Conservation (phyloP, 2,329 filamentous ascomycete genomes). For the Clarireedia homoeocarpa region DNA sequence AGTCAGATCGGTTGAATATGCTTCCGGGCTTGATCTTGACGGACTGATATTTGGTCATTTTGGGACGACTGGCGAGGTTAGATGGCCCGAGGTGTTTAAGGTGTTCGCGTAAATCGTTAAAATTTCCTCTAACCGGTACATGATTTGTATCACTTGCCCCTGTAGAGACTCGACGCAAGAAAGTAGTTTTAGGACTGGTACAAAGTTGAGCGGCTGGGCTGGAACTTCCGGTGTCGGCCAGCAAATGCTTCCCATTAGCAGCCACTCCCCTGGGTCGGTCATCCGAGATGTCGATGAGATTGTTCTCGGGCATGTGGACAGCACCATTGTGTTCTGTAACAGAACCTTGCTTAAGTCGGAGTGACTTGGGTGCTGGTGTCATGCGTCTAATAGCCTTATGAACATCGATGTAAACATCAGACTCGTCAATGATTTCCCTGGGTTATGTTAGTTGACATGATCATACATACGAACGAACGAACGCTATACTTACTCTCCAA, state of each 20-base stretch:
- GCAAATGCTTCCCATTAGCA: conserved; percentile 7
- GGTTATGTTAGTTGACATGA: conserved; percentile 25
- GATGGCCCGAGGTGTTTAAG: conserved; percentile 59
- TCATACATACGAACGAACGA: neutral
- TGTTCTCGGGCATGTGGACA: conserved; percentile 27
- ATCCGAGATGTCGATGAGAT: conserved; percentile 40
- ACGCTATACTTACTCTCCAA: conserved; percentile 72
- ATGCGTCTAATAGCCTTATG: conserved; percentile 89
- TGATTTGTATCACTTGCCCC: conserved; percentile 46
- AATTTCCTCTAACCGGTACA: conserved; percentile 50
- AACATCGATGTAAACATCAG: conserved; percentile 95
- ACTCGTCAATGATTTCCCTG: conserved; percentile 97
- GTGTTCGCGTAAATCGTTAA: conserved; percentile 55
- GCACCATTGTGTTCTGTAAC: conserved; percentile 39
- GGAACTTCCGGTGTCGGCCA: conserved; percentile 12
- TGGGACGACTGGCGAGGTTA: conserved; percentile 57
- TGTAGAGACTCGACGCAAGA: conserved; percentile 48
- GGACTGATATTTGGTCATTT: conserved; percentile 51
- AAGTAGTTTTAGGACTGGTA: conserved; percentile 39
- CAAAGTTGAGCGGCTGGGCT: conserved; percentile 16
- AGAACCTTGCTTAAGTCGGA: conserved; percentile 49
- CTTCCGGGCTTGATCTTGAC: conserved; percentile 57
- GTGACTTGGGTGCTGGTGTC: conserved; percentile 52
- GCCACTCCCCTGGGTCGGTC: conserved; percentile 14
- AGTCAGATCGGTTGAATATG: conserved; percentile 13